Evolutionary conservation across 1,139 yeast genomes (phyloP), one percentile per base, ranked within the genome.

Genomic region (Suhomyces ambrosiae): DNA sequence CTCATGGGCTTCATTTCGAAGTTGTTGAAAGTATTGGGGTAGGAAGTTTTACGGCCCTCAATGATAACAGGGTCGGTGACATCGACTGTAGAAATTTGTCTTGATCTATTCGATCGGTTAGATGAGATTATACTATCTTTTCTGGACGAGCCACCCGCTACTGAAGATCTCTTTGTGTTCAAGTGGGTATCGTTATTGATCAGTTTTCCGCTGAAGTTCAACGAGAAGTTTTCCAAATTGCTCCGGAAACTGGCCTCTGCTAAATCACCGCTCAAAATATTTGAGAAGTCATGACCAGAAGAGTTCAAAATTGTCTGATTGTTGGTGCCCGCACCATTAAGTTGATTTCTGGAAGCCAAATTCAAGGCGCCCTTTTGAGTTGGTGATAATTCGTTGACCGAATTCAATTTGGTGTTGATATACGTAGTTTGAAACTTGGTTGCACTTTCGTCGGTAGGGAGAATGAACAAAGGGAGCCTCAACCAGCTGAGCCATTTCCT

Each of bases 381-480:
- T 1, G 19, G 12, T 8, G 27, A 12, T 8, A 12, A n/a, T 11
- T 23, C 32, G 2, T 33, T 24, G 13, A 29, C 23, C 11, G n/a
- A 11, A 8, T 23, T 33, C 27, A 54, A 27, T 31, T 48, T 54
- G 17, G 52, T 44, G 18, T 42, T 45, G 26, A 65, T 41, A 40
- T 56, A 60, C 23, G 54, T 45, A 22, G 44, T 38, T 45, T 66
- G 71, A 37, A 65, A 53, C 37, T 52, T 48, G 11, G 50, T 40
- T 16, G 65, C 56, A 35, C 60, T 61, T 12, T 56, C 59, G 17
- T 67, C 71, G 1, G 65, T 56, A 2, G 81, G 80, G 19, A 76
- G 56, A 24, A 48, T 48, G 47, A 65, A 74, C 13, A 74, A 54
- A 5, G 81, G 81, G 22, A 71, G 52, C n/a, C 52, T 52, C 15